Base-by-base conservation (phyloP, 305 asterid genomes). In the Ruellia speciosa region DNA sequence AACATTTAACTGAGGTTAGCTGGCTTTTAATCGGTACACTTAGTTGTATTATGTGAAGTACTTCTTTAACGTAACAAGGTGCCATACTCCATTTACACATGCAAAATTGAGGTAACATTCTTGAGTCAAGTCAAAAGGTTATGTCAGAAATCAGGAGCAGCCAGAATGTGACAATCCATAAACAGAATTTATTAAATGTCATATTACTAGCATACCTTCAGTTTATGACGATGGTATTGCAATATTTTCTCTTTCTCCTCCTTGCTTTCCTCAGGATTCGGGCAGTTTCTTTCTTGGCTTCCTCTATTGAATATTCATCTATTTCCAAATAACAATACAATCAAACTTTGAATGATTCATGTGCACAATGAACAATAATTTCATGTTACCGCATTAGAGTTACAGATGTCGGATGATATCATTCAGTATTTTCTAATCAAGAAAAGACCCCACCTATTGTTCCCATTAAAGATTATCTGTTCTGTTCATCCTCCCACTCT, bases 181-280 rank as follows among this genome's bases (percentile, higher is more conserved):
- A 46, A 31, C 37, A 28, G 35, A 72, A 62, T 49, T 28, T 20
- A 55, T 19, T 66, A 28, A 31, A 39, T 34, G 34, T 66, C 55
- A 31, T 39, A n/a, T 15, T 17, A 33, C 51, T 49, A 53, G 59
- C 57, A 45, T 70, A 83, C 88, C 86, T 79, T 51, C 75, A 89
- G 68, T 80, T 69, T 65, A 86, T 79, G 64, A 84, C 59, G 72
- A 86, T 82, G 72, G 79, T 69, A 69, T 77, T 81, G 66, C 72
- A 31, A 56, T 66, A 66, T 65, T 84, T 89, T 77, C 97, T 86
- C 86, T 84, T 89, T 71, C 82, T 77, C 72, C 81, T 78, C 78
- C 92, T 79, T 50, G 97, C 94, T 75, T 83, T 89, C 79, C 84
- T 79, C 52, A 89, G 80, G 70, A 86, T 84, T 17, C 84, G 76